phyloP scores from a whole-genome alignment of 306 rosid species.

The Malus orientalis region DNA sequence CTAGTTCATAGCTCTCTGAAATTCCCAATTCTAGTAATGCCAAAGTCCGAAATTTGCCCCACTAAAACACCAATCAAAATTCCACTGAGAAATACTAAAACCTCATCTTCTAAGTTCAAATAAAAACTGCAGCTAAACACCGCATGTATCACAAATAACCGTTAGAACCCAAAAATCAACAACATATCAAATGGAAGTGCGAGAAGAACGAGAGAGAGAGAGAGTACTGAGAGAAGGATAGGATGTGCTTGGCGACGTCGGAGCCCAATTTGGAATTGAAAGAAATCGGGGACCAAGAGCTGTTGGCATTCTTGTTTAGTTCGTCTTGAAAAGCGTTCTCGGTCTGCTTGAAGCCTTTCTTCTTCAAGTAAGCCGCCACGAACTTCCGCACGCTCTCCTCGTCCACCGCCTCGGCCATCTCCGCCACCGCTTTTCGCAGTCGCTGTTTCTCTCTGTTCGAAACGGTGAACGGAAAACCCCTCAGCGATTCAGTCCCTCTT shows the following conservation, averaged over 20 bases:
- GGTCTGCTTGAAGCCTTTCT: conserved; percentile 63
- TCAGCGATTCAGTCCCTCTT: background rate
- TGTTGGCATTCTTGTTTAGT: conserved; percentile 40
- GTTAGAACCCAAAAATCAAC: background rate
- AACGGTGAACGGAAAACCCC: background rate
- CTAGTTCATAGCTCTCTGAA: background rate
- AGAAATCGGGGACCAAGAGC: conserved; percentile 23
- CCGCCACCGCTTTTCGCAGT: background rate
- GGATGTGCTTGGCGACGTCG: conserved; percentile 56
- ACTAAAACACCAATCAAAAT: background rate
- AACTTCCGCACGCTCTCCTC: conserved; percentile 54
- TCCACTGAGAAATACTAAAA: background rate
- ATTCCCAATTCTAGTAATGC: background rate
- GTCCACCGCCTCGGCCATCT: conserved; percentile 34
- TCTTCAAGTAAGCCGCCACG: conserved; percentile 53
- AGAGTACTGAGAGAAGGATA: conserved; percentile 54
- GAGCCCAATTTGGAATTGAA: conserved; percentile 37
- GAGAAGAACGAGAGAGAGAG: background rate
- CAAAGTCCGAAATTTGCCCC: background rate
- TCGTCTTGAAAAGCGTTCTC: conserved; percentile 72
- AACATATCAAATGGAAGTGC: background rate
- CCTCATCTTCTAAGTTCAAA: background rate
- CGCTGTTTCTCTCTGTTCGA: background rate
- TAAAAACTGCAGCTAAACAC: background rate
- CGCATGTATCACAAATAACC: background rate